These are phyloP conservation scores for Epichloe gansuensis DNA, from an alignment of 2,329 filamentous ascomycete genomes.

Conservation along the genomic window DNA sequence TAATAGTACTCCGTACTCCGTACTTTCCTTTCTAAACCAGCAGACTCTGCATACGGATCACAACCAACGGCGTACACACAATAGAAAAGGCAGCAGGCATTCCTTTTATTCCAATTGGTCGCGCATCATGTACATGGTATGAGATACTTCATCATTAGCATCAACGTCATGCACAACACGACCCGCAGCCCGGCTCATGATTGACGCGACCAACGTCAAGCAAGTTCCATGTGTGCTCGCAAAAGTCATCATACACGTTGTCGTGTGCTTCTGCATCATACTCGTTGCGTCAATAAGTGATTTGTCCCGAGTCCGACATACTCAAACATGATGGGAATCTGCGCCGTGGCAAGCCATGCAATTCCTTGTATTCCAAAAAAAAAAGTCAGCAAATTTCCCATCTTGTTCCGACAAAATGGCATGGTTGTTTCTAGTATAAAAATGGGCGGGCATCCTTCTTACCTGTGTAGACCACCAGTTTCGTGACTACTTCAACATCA, in stretches of 20 bases:
- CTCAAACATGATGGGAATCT: conserved; percentile 63
- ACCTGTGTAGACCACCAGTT: conserved; percentile 90
- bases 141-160: not conserved
- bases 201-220: too few relatives aligned
- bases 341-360: conserved; percentile 66
- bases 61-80: too few relatives aligned
- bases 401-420: too few relatives aligned
- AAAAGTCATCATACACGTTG: not conserved
- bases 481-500: conserved; percentile 97
- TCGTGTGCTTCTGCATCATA: not conserved
- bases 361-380: conserved; percentile 45
- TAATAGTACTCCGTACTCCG: too few relatives aligned
- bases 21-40: too few relatives aligned
- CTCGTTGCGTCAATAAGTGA: conserved; percentile 18
- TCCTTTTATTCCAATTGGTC: not conserved
- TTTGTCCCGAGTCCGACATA: conserved; percentile 38
- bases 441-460: conserved; percentile 9
- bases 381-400: not conserved
- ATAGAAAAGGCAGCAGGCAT: too few relatives aligned
- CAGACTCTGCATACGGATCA: too few relatives aligned
- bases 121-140: not conserved
- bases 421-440: too few relatives aligned
- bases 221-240: not conserved
- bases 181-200: not conserved
- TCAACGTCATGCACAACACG: not conserved